phyloP scores from a whole-genome alignment of 805 yeast genomes.

The Candida sanyiensis region DNA sequence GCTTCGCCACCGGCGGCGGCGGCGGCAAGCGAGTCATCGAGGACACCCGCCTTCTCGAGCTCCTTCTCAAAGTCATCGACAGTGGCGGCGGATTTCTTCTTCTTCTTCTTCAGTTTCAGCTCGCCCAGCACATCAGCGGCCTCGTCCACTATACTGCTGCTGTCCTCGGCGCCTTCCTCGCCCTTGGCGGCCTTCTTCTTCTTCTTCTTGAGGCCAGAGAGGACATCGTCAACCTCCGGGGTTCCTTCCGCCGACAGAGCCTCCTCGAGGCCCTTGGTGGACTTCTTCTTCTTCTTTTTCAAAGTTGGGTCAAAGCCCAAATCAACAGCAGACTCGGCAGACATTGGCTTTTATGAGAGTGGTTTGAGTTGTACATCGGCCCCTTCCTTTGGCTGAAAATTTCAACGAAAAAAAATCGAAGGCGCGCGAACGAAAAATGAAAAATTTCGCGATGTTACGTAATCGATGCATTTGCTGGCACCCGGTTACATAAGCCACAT shows the following conservation, averaged over 20 bases:
- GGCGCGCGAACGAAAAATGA: conserved; percentile 1
- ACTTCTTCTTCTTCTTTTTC: conserved; percentile 75
- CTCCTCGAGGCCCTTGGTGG: conserved; percentile 38
- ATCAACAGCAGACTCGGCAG: conserved; percentile 27
- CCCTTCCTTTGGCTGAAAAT: not conserved
- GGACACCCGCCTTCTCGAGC: conserved; percentile 84
- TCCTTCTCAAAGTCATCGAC: conserved; percentile 84
- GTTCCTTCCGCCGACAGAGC: conserved; percentile 34
- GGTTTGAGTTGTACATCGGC: too few relatives aligned
- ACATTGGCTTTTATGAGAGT: conserved; percentile 10
- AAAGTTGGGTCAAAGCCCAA: conserved; percentile 68
- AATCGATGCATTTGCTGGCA: not conserved
- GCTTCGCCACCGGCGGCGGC: conserved; percentile 4
- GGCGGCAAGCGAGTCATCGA: conserved; percentile 27
- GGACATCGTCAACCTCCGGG: conserved; percentile 52
- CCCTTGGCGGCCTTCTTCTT: conserved; percentile 57
- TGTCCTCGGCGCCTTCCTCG: conserved; percentile 31
- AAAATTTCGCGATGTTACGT: conserved; percentile 1
- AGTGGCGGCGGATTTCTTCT: conserved; percentile 48
- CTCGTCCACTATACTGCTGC: conserved; percentile 34
- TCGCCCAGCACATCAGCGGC: conserved; percentile 64
- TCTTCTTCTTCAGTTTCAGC: conserved; percentile 76
- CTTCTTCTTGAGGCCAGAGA: conserved; percentile 80
- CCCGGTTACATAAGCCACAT: too few relatives aligned
- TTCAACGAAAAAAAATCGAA: conserved; percentile 3